phyloP scores from a whole-genome alignment of 1,284 basidiomycete species.

The Kalmanozyma brasiliensis region DNA sequence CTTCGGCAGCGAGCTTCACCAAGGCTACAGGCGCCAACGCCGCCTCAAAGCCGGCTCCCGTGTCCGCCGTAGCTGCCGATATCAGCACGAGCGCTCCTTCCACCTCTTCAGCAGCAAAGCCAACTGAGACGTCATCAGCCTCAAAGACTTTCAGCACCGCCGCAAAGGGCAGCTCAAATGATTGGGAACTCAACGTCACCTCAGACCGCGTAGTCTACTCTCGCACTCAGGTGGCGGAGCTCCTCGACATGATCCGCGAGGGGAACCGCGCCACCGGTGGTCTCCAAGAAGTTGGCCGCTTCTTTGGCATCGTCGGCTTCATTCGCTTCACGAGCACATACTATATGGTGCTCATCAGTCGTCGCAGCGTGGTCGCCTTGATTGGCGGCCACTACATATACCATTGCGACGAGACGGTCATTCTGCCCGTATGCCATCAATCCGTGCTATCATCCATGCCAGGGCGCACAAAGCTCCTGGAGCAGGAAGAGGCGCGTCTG shows the following conservation, averaged over 20 bases:
- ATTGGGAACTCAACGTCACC: constrained; percentile 63
- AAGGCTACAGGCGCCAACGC: constrained; percentile 1
- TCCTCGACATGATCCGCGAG: constrained; percentile 93
- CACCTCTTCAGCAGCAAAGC: constrained; percentile 3
- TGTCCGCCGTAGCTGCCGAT: constrained; percentile 3
- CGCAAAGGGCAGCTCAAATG: constrained; percentile 3
- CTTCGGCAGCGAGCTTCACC: constrained; percentile 1
- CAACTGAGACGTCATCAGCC: neutral
- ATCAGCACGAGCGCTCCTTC: constrained; percentile 6
- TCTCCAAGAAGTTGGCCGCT: constrained; percentile 75
- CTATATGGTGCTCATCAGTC: constrained; percentile 76
- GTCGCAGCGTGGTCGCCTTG: constrained; percentile 89
- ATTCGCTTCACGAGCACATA: constrained; percentile 67
- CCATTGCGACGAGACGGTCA: constrained; percentile 92
- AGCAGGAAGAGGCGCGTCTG: constrained; percentile 70
- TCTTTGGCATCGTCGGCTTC: constrained; percentile 74
- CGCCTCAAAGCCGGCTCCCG: constrained; percentile 1
- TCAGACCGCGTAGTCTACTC: constrained; percentile 75
- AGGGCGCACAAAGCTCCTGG: constrained; percentile 57
- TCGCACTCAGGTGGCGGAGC: constrained; percentile 84
- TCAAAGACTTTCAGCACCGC: neutral
- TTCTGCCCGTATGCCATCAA: constrained; percentile 73
- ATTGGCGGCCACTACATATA: constrained; percentile 97
- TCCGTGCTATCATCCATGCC: constrained; percentile 49
- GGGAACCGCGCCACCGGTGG: constrained; percentile 90